A percentile compares a stretch with the other conserved stretches of the same genome.
Evolutionary conservation across 257 asterid species (phyloP).

Genomic region (Leonotis leonurus): DNA sequence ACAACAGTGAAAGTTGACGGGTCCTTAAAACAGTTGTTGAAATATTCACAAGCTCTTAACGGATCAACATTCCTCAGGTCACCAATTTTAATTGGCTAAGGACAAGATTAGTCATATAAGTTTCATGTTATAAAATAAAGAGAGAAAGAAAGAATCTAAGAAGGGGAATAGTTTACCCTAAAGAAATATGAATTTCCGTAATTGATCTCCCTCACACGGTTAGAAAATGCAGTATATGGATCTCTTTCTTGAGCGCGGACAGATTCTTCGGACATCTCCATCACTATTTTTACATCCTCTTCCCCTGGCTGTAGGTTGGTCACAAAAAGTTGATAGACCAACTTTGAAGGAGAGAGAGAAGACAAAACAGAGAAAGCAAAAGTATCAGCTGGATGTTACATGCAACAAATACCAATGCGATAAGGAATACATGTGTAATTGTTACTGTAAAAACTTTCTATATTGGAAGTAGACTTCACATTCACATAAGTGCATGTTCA

Average conservation of each 20-base stretch:
- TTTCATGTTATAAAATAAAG: neutral
- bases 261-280: conserved; percentile 98
- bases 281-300: conserved; percentile 87
- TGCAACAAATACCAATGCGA: conserved; percentile 9
- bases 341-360: conserved; percentile 33
- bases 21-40: conserved; percentile 78
- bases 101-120: conserved; percentile 8
- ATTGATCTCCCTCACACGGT: conserved; percentile 90
- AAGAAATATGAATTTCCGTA: conserved; percentile 90
- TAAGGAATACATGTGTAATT: too few species aligned
- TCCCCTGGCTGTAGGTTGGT: conserved; percentile 73
- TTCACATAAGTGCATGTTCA: conserved; percentile 9
- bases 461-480: neutral
- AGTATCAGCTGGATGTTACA: conserved; percentile 16
- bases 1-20: conserved; percentile 85
- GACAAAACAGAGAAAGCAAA: conserved; percentile 13
- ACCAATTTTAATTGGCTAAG: conserved; percentile 61
- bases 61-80: conserved; percentile 86
- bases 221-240: conserved; percentile 78
- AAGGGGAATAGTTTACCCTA: conserved; percentile 47
- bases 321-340: conserved; percentile 87
- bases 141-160: conserved; percentile 1
- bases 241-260: conserved; percentile 96
- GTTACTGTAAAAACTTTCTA: too few species aligned
- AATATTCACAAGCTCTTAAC: conserved; percentile 73